phyloP scores from a whole-genome alignment of 495 filamentous ascomycete genomes.

The Aspergillus mulundensis region DNA sequence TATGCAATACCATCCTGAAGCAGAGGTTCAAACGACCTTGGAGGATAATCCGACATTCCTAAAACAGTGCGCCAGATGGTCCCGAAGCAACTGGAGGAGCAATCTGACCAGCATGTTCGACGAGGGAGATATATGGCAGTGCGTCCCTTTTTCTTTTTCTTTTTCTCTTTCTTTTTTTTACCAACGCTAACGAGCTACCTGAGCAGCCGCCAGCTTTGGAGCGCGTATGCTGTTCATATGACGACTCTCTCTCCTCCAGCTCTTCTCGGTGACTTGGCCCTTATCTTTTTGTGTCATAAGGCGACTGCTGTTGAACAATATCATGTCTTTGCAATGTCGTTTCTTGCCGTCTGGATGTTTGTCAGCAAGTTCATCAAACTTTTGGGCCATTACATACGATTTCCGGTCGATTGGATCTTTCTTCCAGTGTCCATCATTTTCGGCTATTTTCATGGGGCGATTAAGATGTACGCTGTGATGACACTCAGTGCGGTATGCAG shows the following conservation, averaged over 20 bases:
- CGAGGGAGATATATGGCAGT: slow-evolving; percentile 67
- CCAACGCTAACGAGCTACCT: too few species aligned
- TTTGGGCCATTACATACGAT: slow-evolving; percentile 65
- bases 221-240: slow-evolving; percentile 69
- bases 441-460: slow-evolving; percentile 70
- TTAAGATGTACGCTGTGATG: slow-evolving; percentile 71
- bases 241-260: slow-evolving; percentile 71
- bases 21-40: slow-evolving; percentile 70
- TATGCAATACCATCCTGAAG: slow-evolving; percentile 71
- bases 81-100: slow-evolving; percentile 76
- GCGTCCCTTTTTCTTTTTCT: slow-evolving; percentile 39
- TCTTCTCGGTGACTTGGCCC: slow-evolving; percentile 57
- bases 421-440: slow-evolving; percentile 73
- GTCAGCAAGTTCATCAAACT: slow-evolving; percentile 76
- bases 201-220: slow-evolving; percentile 69
- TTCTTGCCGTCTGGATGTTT: slow-evolving; percentile 58
- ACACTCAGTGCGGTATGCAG: slow-evolving; percentile 68
- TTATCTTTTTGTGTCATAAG: slow-evolving; percentile 51
- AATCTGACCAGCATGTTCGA: slow-evolving; percentile 72
- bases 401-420: slow-evolving; percentile 64
- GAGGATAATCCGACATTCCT: slow-evolving; percentile 71
- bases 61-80: slow-evolving; percentile 77
- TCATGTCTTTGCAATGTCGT: slow-evolving; percentile 42
- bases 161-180: too few species aligned
- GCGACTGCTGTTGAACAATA: slow-evolving; percentile 37